Base-by-base conservation (phyloP, 257 asterid species). In the Scutellaria barbata region DNA sequence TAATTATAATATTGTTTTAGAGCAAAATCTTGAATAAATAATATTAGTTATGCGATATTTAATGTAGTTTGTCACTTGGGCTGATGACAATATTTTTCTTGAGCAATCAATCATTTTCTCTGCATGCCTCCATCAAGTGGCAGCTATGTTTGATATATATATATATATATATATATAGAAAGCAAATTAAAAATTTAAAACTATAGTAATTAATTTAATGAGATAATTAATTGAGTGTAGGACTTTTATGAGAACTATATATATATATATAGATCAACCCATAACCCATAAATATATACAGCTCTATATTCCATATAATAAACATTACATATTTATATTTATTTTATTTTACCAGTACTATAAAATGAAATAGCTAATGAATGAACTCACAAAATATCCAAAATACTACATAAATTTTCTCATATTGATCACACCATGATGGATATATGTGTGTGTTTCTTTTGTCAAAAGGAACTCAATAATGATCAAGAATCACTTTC, bases 391-490 rank as follows among this genome's bases (percentile, higher is more conserved):
- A 60, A 59, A 14, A 8, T 7, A 60, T 8, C 1, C 5, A 52
- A 52, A 52, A 16, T 52, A n/a, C 9, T 30, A 30, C 0, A 30
- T 30, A 30, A 1, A 30, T 30, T 30, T 30, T 30, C 35, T 30
- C 25, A 22, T 22, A 22, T 22, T 30, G 35, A 30, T 30, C 35
- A 30, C 35, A 30, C 35, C 25, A 22, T 22, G 25, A 22, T 22
- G 25, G 25, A 30, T 30, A 30, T 30, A 30, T 30, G 35, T 16
- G 3, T 59, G 25, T 39, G 25, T 59, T 56, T 30, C 14, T 35
- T 33, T 50, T 50, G 25, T 14, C 10, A 56, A 56, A 55, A 55
- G 40, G 41, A 59, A 39, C 25, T 59, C 66, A 63, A 43, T 63
- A 10, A 45, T 65, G 59, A 65, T n/a, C n/a, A n/a, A 47, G 58